These are phyloP conservation scores for Eucalyptus marginata DNA, from an alignment of 345 rosid species.

Conservation along the genomic window DNA sequence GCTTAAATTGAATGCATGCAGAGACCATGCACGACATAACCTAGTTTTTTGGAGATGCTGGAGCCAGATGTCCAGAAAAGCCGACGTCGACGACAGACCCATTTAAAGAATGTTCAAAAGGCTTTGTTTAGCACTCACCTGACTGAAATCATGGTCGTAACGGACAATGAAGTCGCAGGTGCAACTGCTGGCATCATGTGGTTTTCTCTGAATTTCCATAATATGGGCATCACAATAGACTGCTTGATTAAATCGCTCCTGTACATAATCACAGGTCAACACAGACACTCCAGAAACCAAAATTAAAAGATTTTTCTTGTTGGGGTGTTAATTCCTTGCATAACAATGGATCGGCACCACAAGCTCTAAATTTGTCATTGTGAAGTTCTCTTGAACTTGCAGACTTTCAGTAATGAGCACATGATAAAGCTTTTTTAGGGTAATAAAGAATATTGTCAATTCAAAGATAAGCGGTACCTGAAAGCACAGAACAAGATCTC, in stretches of 20 bases:
- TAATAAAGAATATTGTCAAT: background rate
- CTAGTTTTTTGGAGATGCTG: background rate
- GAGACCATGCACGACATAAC: background rate
- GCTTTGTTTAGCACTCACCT: slow-evolving; percentile 21
- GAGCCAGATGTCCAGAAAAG: background rate
- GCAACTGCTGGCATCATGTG: slow-evolving; percentile 38
- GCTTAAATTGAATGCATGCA: background rate
- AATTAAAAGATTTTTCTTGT: background rate
- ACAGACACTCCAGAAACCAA: background rate
- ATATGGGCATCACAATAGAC: slow-evolving; percentile 61
- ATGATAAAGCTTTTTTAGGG: background rate
- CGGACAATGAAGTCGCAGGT: slow-evolving; percentile 50
- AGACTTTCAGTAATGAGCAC: background rate
- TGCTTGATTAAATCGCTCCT: slow-evolving; percentile 51
- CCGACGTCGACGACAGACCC: background rate
- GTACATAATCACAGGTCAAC: background rate
- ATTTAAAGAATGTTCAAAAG: background rate
- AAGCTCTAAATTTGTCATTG: background rate
- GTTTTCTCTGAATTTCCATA: slow-evolving; percentile 33
- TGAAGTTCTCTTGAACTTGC: background rate
- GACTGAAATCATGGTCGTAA: slow-evolving; percentile 28
- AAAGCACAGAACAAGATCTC: slow-evolving; percentile 71
- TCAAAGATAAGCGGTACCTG: slow-evolving; percentile 25
- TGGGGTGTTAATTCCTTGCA: background rate
- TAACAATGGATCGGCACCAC: background rate